Conservation (phyloP, 2,329 filamentous ascomycete genomes). For the Verticillium isaacii region DNA sequence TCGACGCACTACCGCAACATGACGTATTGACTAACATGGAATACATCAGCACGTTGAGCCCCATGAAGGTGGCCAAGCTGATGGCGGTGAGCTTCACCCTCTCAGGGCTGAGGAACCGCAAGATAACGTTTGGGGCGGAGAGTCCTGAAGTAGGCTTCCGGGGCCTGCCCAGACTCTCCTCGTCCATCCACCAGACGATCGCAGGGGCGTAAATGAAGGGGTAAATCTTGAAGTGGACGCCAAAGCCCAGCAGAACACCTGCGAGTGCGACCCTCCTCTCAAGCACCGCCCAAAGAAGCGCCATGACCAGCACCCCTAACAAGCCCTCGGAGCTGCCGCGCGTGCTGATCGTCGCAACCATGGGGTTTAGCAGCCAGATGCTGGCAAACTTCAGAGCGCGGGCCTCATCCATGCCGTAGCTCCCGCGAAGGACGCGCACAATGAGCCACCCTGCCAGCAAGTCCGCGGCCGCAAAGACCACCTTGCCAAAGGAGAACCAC, state of each 20-base stretch:
- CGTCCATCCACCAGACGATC: conserved; percentile 76
- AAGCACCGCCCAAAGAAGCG: conserved; percentile 76
- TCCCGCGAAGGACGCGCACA: conserved; percentile 33
- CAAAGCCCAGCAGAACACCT: conserved; percentile 71
- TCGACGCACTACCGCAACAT: neutral
- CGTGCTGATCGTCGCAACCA: conserved; percentile 97
- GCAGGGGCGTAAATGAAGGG: conserved; percentile 90
- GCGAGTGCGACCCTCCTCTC: conserved; percentile 58
- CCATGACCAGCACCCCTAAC: conserved; percentile 78
- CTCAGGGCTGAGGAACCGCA: conserved; percentile 43
- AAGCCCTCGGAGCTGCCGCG: conserved; percentile 90
- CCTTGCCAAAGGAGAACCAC: conserved; percentile 82
- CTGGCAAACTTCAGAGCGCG: conserved; percentile 71
- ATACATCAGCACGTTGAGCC: conserved; percentile 77
- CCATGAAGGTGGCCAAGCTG: conserved; percentile 69
- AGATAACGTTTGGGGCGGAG: neutral
- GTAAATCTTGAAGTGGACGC: conserved; percentile 98
- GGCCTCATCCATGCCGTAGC: conserved; percentile 39
- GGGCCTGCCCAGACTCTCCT: conserved; percentile 32
- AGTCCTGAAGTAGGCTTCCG: neutral
- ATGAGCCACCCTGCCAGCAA: conserved; percentile 80
- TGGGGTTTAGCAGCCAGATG: conserved; percentile 94
- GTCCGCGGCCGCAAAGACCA: conserved; percentile 79
- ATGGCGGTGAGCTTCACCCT: conserved; percentile 55
- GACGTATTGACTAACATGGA: conserved; percentile 45